Conservation (phyloP, 768 basidiomycete genomes). For the Arthromyces matolae region DNA sequence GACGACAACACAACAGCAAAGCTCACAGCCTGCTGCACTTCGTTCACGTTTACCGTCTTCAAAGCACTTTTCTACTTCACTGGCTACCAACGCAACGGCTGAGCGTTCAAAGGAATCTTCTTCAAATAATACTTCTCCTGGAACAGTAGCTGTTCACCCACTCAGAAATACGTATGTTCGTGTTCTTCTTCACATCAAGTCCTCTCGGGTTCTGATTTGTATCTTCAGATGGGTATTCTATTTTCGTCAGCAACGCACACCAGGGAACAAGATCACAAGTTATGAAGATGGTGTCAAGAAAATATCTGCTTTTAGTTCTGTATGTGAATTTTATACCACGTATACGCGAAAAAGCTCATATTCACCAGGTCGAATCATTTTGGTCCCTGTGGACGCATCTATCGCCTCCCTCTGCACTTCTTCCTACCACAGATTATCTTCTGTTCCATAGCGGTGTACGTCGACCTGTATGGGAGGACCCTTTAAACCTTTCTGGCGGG, state of each 20-base stretch:
- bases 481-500: slow-evolving; percentile 80
- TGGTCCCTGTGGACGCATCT: slow-evolving; percentile 95
- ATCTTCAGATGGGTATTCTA: slow-evolving; percentile 80
- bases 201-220: slow-evolving; percentile 15
- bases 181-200: slow-evolving; percentile 31
- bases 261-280: slow-evolving; percentile 83
- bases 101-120: slow-evolving; percentile 46
- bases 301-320: slow-evolving; percentile 85
- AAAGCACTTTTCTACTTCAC: slow-evolving; percentile 64
- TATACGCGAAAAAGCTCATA: slow-evolving; percentile 8
- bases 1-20: slow-evolving; percentile 22
- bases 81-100: slow-evolving; percentile 42
- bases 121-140: slow-evolving; percentile 30
- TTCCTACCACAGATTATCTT: slow-evolving; percentile 91
- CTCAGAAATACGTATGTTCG: slow-evolving; percentile 87
- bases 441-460: slow-evolving; percentile 84
- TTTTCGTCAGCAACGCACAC: slow-evolving; percentile 87
- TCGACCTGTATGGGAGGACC: slow-evolving; percentile 95
- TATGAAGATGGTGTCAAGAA: slow-evolving; percentile 96
- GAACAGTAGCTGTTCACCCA: slow-evolving; percentile 56
- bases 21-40: slow-evolving; percentile 20
- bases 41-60: slow-evolving; percentile 56
- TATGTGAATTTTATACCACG: slow-evolving; percentile 31
- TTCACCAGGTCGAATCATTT: slow-evolving; percentile 81
- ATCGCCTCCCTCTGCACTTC: slow-evolving; percentile 74